These are phyloP conservation scores for Streptanthus diversifolius DNA, from an alignment of 345 rosid genomes.

Conservation along the genomic window DNA sequence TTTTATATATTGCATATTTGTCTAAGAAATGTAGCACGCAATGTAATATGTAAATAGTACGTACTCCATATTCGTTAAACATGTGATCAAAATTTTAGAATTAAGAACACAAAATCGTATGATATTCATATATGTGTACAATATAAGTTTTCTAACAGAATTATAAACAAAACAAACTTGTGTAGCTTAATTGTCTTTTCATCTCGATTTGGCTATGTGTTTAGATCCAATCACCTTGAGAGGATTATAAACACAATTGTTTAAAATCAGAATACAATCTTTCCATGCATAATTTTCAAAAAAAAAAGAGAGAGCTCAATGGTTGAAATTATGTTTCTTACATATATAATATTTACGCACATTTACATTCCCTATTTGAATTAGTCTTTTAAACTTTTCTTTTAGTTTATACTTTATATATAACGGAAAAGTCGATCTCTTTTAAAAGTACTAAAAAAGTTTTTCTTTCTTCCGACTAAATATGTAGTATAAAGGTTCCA, in stretches of 20 bases:
- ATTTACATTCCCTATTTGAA: slow-evolving; percentile 13
- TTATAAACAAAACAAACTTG: background rate
- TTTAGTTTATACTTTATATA: background rate
- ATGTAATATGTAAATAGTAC: slow-evolving; percentile 2
- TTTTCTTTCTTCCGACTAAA: slow-evolving; percentile 34
- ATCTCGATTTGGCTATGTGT: background rate
- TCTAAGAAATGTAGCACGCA: slow-evolving; percentile 23
- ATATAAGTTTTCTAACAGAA: background rate
- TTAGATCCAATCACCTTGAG: background rate
- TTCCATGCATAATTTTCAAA: background rate
- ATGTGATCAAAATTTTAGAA: slow-evolving; percentile 6
- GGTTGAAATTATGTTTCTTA: background rate
- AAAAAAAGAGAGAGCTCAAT: background rate
- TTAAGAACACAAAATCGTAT: background rate
- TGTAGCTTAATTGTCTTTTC: background rate
- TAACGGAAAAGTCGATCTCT: slow-evolving; percentile 29
- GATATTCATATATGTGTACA: background rate
- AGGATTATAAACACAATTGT: background rate
- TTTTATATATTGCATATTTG: background rate
- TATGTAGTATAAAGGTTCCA: slow-evolving; percentile 24
- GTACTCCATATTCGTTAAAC: slow-evolving; percentile 1
- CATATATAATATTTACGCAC: slow-evolving; percentile 3
- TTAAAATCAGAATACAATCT: background rate
- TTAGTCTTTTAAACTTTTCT: background rate
- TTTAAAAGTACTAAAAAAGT: slow-evolving; percentile 30